Evolutionary conservation across 2,329 filamentous ascomycete species (phyloP), one percentile per base, ranked within the genome.

Genomic region (Arachnomyces sp.): DNA sequence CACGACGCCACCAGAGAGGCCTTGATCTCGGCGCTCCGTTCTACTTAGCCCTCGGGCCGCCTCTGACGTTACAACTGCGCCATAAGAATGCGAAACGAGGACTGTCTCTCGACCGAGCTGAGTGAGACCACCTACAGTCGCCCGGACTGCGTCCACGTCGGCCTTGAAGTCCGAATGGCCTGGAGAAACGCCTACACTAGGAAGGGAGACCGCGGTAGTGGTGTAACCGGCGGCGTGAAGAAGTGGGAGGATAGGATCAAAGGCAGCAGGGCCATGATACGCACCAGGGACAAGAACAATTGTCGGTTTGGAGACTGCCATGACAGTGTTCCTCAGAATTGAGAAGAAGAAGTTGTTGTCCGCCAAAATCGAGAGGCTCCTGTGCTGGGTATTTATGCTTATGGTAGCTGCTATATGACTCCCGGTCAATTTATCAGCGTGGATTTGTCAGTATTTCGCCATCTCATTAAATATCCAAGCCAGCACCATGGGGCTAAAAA

Each of bases 201-300:
- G 46, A 28, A 49, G 44, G 6, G 38, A 33, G 2, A 44, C 35
- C 9, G 40, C 8, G 13, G 42, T 41, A 7, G 44, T 45, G 31
- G 42, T 40, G 35, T 65, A 66, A 12, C 61, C 57, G 12, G 49
- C 44, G 2, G 47, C 43, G 35, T 60, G 40, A 17, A 66, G 57
- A 8, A 55, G 44, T 8, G 40, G 25, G 11, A 42, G 56, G 3
- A 64, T 46, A 6, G 41, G 42, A 3, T 43, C 43, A 36, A 54
- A 60, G 46, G 45, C 49, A 3, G 37, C 42, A 9, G 63, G 60
- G 0, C 47, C 44, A 49, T 68, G 63, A 60, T 57, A 62, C 21
- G 57, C 60, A 13, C 62, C 62, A 5, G 58, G 60, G 4, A 64
- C 44, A 36, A 65, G 42, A 40, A 65, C 55, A 34, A 66, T 50